These are phyloP conservation scores for Aspergillus fumigatus DNA, from an alignment of 2,329 filamentous ascomycete genomes.

Conservation along the genomic window DNA sequence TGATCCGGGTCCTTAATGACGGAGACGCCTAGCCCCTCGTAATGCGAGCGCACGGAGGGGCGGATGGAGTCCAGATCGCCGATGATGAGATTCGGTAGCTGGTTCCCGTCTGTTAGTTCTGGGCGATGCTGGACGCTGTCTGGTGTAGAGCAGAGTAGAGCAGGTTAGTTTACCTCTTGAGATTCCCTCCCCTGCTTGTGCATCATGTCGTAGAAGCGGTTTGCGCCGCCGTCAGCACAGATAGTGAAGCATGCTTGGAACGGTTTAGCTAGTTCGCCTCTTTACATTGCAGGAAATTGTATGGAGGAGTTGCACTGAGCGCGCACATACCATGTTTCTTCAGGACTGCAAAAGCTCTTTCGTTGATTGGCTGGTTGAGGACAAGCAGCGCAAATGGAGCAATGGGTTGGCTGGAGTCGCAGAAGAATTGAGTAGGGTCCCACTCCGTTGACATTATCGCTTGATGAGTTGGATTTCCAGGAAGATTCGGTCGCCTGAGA, in stretches of 20 bases:
- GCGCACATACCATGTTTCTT: slow-evolving; percentile 31
- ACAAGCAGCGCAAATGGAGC: slow-evolving; percentile 50
- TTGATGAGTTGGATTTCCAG: neutral
- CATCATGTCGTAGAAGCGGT: slow-evolving; percentile 60
- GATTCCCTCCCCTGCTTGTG: slow-evolving; percentile 24
- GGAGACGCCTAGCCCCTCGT: slow-evolving; percentile 54
- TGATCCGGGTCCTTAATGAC: slow-evolving; percentile 74
- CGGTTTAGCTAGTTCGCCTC: neutral
- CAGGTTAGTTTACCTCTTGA: slow-evolving; percentile 25
- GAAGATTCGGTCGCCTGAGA: neutral
- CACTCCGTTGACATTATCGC: slow-evolving; percentile 29
- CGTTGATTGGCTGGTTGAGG: slow-evolving; percentile 58
- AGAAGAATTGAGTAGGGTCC: slow-evolving; percentile 40
- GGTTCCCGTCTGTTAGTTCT: slow-evolving; percentile 4
- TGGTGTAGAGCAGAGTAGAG: neutral
- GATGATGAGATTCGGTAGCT: slow-evolving; percentile 68
- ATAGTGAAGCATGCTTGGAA: slow-evolving; percentile 62
- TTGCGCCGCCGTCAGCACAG: slow-evolving; percentile 89
- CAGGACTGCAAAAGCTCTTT: slow-evolving; percentile 35
- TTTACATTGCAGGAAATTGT: neutral
- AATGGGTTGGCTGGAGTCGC: slow-evolving; percentile 19
- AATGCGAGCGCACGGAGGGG: slow-evolving; percentile 60
- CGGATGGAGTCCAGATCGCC: slow-evolving; percentile 86
- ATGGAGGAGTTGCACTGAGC: neutral
- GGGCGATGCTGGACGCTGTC: neutral